A percentile compares a stretch with the other conserved stretches of the same genome.
Evolutionary conservation across 2,329 filamentous ascomycete species (phyloP).

Genomic region (Aspergillus sp.): DNA sequence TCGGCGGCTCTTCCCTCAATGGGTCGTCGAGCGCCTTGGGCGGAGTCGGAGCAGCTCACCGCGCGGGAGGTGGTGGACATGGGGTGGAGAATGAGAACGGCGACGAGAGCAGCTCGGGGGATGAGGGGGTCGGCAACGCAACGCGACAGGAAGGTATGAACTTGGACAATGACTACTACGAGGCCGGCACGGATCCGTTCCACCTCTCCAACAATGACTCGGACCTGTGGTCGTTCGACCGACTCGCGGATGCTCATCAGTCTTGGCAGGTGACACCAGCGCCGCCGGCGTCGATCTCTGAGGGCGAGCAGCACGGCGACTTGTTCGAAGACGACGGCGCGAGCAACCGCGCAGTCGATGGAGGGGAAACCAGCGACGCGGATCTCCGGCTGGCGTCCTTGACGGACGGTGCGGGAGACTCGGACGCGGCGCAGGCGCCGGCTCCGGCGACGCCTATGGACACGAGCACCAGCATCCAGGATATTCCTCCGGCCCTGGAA

Average conservation of each 20-base stretch:
- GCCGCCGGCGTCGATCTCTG: slow-evolving; percentile 19
- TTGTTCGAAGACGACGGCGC: slow-evolving; percentile 26
- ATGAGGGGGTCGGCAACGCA: slow-evolving; percentile 10
- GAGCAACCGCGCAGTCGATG: slow-evolving; percentile 33
- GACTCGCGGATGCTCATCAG: slow-evolving; percentile 18
- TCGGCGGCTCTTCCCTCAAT: slow-evolving; percentile 79
- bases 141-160: slow-evolving; percentile 24
- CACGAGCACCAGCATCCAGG: slow-evolving; percentile 17
- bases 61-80: slow-evolving; percentile 48
- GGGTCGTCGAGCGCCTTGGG: slow-evolving; percentile 82
- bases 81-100: slow-evolving; percentile 25
- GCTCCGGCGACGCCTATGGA: slow-evolving; percentile 18
- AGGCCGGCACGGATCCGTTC: slow-evolving; percentile 16
- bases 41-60: slow-evolving; percentile 68
- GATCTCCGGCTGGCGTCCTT: slow-evolving; percentile 24
- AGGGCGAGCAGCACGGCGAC: slow-evolving; percentile 21
- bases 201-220: slow-evolving; percentile 15
- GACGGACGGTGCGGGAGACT: slow-evolving; percentile 16
- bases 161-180: slow-evolving; percentile 20
- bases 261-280: slow-evolving; percentile 19
- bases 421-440: slow-evolving; percentile 8
- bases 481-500: slow-evolving; percentile 21
- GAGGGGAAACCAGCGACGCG: slow-evolving; percentile 24
- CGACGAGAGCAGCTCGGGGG: slow-evolving; percentile 14
- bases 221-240: slow-evolving; percentile 32